A percentile compares a stretch with the other conserved stretches of the same genome.
These are phyloP conservation scores for Thielaviopsis cerberus DNA, from an alignment of 2,329 filamentous ascomycete genomes.

Conservation along the genomic window DNA sequence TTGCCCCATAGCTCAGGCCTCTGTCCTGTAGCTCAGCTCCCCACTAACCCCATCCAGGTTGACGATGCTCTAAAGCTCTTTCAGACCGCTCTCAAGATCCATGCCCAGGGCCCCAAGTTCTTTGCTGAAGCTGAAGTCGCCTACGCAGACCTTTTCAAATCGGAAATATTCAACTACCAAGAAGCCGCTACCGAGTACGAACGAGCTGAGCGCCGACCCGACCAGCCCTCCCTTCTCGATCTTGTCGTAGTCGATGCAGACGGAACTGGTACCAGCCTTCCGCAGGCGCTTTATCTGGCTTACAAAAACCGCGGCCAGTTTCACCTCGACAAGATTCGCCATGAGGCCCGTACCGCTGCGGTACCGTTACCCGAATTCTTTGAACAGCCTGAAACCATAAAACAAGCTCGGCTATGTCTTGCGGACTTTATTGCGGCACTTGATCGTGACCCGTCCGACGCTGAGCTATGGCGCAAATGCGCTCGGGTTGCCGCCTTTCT, in stretches of 20 bases:
- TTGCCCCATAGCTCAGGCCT: not conserved
- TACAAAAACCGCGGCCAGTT: slow-evolving; percentile 95
- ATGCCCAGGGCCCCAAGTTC: slow-evolving; percentile 64
- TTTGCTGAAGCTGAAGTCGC: slow-evolving; percentile 62
- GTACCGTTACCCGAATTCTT: slow-evolving; percentile 19
- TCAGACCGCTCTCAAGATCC: slow-evolving; percentile 74
- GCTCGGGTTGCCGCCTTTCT: slow-evolving; percentile 40
- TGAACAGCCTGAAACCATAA: slow-evolving; percentile 20
- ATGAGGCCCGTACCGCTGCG: slow-evolving; percentile 23
- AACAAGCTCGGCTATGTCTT: slow-evolving; percentile 28
- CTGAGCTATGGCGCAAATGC: slow-evolving; percentile 43
- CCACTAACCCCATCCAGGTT: slow-evolving; percentile 32
- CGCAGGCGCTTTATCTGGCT: slow-evolving; percentile 78
- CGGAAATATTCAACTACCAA: slow-evolving; percentile 83
- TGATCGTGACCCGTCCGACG: slow-evolving; percentile 47
- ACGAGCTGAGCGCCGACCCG: slow-evolving; percentile 41
- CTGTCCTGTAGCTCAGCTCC: not conserved
- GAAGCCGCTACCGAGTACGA: slow-evolving; percentile 75
- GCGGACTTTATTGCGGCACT: slow-evolving; percentile 39
- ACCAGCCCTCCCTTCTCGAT: slow-evolving; percentile 25
- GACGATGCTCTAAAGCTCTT: slow-evolving; percentile 93
- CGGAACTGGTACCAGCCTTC: slow-evolving; percentile 44
- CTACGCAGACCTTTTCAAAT: slow-evolving; percentile 70
- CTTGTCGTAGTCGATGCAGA: slow-evolving; percentile 10
- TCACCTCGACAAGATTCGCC: slow-evolving; percentile 53